Base-by-base conservation (phyloP, 78 protist genomes). In the Dictyostelium capitatum region DNA sequence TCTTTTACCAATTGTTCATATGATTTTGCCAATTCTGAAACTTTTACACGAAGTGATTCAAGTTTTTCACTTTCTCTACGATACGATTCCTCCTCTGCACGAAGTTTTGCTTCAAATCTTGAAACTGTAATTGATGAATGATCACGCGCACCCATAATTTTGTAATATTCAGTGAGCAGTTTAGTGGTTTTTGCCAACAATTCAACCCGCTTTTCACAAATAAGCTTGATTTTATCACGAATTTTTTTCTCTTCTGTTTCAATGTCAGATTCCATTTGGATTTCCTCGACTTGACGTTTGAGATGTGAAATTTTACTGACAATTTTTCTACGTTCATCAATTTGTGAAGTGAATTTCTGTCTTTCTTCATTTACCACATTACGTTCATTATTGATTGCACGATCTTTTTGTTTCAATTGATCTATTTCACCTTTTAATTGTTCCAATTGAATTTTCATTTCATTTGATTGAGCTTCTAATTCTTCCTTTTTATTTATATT, bases 321-420 rank as follows among this genome's bases (percentile, higher is more conserved):
- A 23, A 77, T 20, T 79, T 90, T 90, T 37, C 69, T 69, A 25
- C 87, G 50, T n/a, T 90, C 80, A 7, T 81, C 95, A 4, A 65
- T 25, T 10, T 23, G 14, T 43, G 20, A 7, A 74, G 7, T 46
- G 9, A 47, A n/a, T 59, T n/a, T 17, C 0, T 10, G n/a, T 69
- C 95, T 90, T 48, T 90, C 89, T n/a, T 73, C 84, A 0, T 30
- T 11, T 14, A 62, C 28, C 43, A 2, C 43, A 17, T 62, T 62
- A n/a, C 72, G 65, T 67, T 12, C 6, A 57, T 17, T 17, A 32
- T 69, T 3, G 41, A 32, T 30, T 64, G 4, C 6, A 19, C 50
- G 15, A 64, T 87, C 84, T 78, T 65, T 80, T 25, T 56, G 32
- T 7, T 6, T 37, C 8, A 73, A 43, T 12, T 9, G 7, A 5